These are phyloP conservation scores for Phytophthora vignae DNA, from an alignment of 352 stramenopile genomes.

Conservation along the genomic window DNA sequence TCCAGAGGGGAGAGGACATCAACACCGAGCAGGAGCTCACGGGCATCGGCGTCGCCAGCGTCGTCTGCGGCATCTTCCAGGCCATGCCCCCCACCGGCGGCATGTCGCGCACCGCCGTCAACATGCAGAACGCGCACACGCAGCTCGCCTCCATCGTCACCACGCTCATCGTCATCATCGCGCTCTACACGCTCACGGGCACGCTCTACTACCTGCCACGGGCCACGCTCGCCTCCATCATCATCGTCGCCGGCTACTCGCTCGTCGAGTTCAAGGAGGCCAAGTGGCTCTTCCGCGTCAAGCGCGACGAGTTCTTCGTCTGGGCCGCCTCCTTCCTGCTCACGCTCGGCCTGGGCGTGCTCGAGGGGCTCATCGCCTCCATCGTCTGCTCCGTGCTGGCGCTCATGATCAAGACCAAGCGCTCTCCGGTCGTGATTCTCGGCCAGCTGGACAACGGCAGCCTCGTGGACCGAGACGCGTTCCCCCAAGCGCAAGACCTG, in stretches of 20 bases:
- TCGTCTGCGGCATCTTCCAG: conserved; percentile 86
- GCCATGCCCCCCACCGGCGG: conserved; percentile 86
- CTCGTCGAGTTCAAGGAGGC: conserved; percentile 91
- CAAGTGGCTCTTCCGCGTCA: conserved; percentile 78
- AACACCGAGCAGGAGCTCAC: conserved; percentile 85
- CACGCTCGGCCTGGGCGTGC: conserved; percentile 57
- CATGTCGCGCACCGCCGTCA: conserved; percentile 91
- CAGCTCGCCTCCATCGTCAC: conserved; percentile 88
- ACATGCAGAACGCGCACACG: conserved; percentile 86
- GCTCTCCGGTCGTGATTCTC: conserved; percentile 44
- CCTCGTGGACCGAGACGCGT: conserved; percentile 41
- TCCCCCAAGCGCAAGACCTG: conserved; percentile 21
- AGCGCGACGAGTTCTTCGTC: conserved; percentile 65
- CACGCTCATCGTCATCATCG: conserved; percentile 79
- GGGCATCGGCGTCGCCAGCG: conserved; percentile 85
- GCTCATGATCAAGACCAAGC: conserved; percentile 67
- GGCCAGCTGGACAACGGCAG: conserved; percentile 48
- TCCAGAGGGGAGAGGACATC: conserved; percentile 73
- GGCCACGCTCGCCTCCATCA: conserved; percentile 81
- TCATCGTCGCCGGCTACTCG: conserved; percentile 90
- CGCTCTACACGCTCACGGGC: conserved; percentile 84
- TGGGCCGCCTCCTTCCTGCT: conserved; percentile 60
- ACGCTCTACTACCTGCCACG: conserved; percentile 89
- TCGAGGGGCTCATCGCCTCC: conserved; percentile 55
- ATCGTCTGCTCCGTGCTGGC: conserved; percentile 65